phyloP scores from a whole-genome alignment of 2,329 filamentous ascomycete genomes.

The Paracamarosporium sp. region DNA sequence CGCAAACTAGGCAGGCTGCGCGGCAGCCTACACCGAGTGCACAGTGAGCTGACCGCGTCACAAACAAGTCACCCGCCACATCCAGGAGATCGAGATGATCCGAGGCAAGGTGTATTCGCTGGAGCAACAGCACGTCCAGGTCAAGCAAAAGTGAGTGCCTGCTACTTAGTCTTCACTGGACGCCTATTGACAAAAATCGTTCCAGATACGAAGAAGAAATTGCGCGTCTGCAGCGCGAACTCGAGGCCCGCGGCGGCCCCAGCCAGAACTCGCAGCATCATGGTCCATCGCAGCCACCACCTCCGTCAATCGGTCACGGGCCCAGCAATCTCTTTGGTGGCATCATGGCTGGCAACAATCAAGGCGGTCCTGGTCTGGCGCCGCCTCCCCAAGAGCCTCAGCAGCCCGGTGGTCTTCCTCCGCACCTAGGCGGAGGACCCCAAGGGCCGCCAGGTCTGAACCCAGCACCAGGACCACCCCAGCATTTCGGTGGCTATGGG shows the following conservation, averaged over 20 bases:
- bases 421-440: constrained; percentile 72
- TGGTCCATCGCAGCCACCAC: constrained; percentile 82
- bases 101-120: constrained; percentile 91
- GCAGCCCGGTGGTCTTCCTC: constrained; percentile 64
- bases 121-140: constrained; percentile 84
- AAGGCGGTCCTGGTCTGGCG: constrained; percentile 84
- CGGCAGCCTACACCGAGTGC: background rate
- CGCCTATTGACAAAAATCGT: constrained; percentile 16
- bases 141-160: constrained; percentile 86
- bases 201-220: constrained; percentile 95
- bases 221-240: constrained; percentile 81
- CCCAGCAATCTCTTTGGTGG: constrained; percentile 90
- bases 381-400: constrained; percentile 68
- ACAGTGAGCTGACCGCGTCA: constrained; percentile 3
- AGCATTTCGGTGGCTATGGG: constrained; percentile 75
- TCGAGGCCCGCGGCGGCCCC: constrained; percentile 74
- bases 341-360: constrained; percentile 90
- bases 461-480: constrained; percentile 64
- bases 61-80: constrained; percentile 79
- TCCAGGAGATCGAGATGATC: constrained; percentile 94
- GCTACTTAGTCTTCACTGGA: background rate
- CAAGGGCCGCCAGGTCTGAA: constrained; percentile 75
- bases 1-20: background rate
- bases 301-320: constrained; percentile 84
- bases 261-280: constrained; percentile 76